Conservation (phyloP, 202 grass and related monocot genomes). For the Hordeum pubiflorum region DNA sequence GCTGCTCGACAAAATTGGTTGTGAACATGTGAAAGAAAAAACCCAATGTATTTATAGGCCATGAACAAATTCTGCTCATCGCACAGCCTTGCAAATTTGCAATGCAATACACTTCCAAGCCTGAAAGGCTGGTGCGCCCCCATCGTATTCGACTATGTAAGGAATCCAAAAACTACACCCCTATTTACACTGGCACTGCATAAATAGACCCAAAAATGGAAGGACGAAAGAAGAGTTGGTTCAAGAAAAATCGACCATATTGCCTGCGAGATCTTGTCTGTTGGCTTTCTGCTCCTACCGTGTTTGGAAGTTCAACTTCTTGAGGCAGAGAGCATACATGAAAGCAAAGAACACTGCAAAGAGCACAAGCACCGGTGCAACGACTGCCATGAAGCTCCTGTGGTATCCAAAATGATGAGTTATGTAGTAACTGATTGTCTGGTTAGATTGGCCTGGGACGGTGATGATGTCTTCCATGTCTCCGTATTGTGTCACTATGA, state of each 20-base stretch:
- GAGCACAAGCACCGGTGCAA: constrained; percentile 60
- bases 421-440: constrained; percentile 68
- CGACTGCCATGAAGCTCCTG: constrained; percentile 59
- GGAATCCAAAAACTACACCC: constrained; percentile 13
- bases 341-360: constrained; percentile 79
- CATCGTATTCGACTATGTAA: constrained; percentile 12
- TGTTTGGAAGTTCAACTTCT: constrained; percentile 89
- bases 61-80: constrained; percentile 20
- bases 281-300: constrained; percentile 40
- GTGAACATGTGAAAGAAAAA: neutral
- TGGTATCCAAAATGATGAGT: constrained; percentile 70
- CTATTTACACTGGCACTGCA: constrained; percentile 27
- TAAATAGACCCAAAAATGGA: constrained; percentile 25
- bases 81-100: neutral
- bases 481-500: constrained; percentile 92
- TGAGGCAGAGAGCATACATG: constrained; percentile 86
- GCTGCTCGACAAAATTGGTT: neutral
- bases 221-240: neutral
- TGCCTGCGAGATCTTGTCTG: neutral
- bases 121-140: neutral
- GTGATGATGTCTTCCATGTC: constrained; percentile 49
- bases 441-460: constrained; percentile 20
- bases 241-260: constrained; percentile 14
- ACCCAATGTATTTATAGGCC: neutral
- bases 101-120: constrained; percentile 12